Conservation (phyloP, 257 asterid species). For the Solanum neorickii region DNA sequence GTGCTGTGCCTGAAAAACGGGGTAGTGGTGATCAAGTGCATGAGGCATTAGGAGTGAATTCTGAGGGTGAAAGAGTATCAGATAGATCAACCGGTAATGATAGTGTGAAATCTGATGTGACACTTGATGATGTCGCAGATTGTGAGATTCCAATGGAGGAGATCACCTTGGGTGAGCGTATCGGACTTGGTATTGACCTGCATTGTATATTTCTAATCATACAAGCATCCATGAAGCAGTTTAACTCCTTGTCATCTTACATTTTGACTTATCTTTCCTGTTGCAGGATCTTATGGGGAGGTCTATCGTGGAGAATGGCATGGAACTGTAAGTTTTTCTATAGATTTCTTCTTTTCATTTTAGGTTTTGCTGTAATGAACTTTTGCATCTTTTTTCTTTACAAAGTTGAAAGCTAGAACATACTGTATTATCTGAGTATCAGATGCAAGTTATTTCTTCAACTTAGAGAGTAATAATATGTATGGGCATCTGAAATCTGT, state of each 20-base stretch:
- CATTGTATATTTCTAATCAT: constrained; percentile 1
- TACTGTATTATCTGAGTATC: not conserved
- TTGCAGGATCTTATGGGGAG: constrained; percentile 92
- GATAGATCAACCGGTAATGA: constrained; percentile 71
- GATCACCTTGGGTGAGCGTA: constrained; percentile 96
- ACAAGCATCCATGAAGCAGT: constrained; percentile 1
- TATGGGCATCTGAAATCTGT: not conserved
- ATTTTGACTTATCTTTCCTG: constrained; percentile 7
- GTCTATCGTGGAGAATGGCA: constrained; percentile 98
- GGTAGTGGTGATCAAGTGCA: constrained; percentile 42
- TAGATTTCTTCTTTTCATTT: not conserved
- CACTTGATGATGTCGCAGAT: constrained; percentile 88
- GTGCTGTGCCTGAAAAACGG: constrained; percentile 19
- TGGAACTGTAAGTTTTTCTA: constrained; percentile 74
- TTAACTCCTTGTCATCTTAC: not conserved
- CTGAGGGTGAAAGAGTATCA: constrained; percentile 75
- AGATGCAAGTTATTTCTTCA: not conserved
- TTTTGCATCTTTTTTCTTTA: not conserved
- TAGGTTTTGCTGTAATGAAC: not conserved
- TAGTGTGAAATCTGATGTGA: constrained; percentile 65
- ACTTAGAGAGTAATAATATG: not conserved
- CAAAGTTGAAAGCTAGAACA: not conserved
- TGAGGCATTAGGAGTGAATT: constrained; percentile 9
- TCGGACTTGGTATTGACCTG: constrained; percentile 81
- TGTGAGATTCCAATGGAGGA: constrained; percentile 95